phyloP scores from a whole-genome alignment of 1,139 yeast genomes.

The Hansenula lynferdii region DNA sequence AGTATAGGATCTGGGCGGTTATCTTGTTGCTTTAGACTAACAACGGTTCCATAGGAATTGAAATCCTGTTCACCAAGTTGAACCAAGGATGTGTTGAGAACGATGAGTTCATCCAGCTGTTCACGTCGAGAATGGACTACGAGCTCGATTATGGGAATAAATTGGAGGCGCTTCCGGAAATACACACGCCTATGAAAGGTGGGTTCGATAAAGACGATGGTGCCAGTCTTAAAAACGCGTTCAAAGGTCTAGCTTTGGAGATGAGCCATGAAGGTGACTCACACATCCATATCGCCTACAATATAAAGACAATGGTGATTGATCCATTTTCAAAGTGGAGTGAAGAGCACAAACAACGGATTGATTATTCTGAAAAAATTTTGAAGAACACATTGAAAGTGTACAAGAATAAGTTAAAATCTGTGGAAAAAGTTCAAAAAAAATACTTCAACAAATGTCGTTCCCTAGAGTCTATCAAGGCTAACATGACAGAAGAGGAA shows the following conservation, averaged over 20 bases:
- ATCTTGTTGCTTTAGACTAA: background rate
- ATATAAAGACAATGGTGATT: constrained; percentile 56
- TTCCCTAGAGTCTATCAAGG: constrained; percentile 54
- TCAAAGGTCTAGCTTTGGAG: constrained; percentile 51
- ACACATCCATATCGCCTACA: constrained; percentile 63
- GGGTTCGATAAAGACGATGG: constrained; percentile 43
- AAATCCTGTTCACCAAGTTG: constrained; percentile 58
- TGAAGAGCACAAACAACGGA: constrained; percentile 63
- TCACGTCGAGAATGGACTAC: constrained; percentile 67
- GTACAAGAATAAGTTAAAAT: constrained; percentile 42
- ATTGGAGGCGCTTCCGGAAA: constrained; percentile 37
- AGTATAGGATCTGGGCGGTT: constrained; percentile 6
- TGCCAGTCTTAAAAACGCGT: constrained; percentile 53
- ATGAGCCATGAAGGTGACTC: constrained; percentile 63
- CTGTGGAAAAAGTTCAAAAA: constrained; percentile 58
- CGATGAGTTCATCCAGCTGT: constrained; percentile 60
- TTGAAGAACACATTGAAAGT: constrained; percentile 46
- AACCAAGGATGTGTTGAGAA: constrained; percentile 72
- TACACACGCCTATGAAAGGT: constrained; percentile 32
- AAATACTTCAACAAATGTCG: constrained; percentile 78
- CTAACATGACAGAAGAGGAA: constrained; percentile 42
- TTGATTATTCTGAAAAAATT: constrained; percentile 56
- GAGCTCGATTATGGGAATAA: constrained; percentile 65
- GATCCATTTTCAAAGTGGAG: constrained; percentile 78
- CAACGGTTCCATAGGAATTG: constrained; percentile 41